Evolutionary conservation across 108 stramenopile species (phyloP).

Genomic region (Schizochytrium sp.): DNA sequence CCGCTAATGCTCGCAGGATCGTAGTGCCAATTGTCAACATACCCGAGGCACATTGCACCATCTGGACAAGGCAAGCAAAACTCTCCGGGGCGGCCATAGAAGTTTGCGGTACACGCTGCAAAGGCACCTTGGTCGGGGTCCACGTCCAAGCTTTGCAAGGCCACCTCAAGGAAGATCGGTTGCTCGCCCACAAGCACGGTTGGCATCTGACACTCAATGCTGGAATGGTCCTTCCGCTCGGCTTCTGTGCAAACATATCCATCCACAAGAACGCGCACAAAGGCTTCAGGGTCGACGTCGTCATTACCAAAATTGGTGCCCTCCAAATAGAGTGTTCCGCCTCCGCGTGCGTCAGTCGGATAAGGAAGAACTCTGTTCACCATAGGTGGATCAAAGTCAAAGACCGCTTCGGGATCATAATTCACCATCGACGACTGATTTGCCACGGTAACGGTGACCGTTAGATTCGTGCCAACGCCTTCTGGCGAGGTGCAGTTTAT

Average conservation of each 20-base stretch:
- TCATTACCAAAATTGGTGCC: constrained; percentile 15
- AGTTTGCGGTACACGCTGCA: not conserved
- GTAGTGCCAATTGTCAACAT: not conserved
- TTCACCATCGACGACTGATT: not conserved
- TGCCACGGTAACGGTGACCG: not conserved
- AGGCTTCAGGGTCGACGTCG: not conserved
- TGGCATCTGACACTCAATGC: not conserved
- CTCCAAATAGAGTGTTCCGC: not conserved
- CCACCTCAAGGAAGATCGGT: not conserved
- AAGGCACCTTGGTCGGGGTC: not conserved
- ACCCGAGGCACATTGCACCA: not conserved
- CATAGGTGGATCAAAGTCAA: not conserved
- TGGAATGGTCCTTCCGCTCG: not conserved
- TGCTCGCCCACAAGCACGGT: not conserved
- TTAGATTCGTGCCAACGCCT: not conserved
- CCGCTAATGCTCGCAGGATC: not conserved
- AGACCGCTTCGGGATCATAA: not conserved
- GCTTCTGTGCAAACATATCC: not conserved
- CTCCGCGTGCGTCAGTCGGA: not conserved
- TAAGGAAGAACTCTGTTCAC: not conserved
- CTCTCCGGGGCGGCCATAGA: constrained; percentile 12
- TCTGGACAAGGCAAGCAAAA: not conserved
- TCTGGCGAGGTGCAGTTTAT: not conserved
- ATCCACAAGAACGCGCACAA: not conserved
- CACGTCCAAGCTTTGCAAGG: not conserved